A percentile compares a stretch with the other conserved stretches of the same genome.
These are phyloP conservation scores for Bimuria novae-zelandiae DNA, from an alignment of 2,329 filamentous ascomycete genomes.

Conservation along the genomic window DNA sequence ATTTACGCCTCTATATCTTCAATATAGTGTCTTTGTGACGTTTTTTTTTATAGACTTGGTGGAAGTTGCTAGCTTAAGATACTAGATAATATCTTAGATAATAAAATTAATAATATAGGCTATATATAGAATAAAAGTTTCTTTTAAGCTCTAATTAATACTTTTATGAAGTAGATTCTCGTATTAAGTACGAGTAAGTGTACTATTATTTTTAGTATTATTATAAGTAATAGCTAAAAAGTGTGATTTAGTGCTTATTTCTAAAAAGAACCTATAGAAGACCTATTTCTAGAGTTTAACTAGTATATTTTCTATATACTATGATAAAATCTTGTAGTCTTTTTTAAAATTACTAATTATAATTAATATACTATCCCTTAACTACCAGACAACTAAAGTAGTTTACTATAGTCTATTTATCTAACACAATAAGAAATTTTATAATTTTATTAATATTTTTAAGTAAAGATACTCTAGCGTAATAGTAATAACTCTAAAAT, in stretches of 20 bases:
- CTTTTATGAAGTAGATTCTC: neutral
- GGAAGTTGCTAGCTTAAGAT: constrained; percentile 6
- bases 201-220: constrained; percentile 7
- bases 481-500: constrained; percentile 3
- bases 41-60: neutral
- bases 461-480: neutral
- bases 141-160: neutral
- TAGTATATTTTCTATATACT: constrained; percentile 2
- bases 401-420: constrained; percentile 8
- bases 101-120: constrained; percentile 12
- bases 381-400: constrained; percentile 10
- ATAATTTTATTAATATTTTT: constrained; percentile 5
- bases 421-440: constrained; percentile 9
- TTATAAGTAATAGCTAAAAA: constrained; percentile 9
- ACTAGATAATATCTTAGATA: constrained; percentile 5
- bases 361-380: constrained; percentile 15
- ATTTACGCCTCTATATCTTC: neutral
- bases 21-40: neutral
- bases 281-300: neutral
- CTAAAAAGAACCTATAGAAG: constrained; percentile 3
- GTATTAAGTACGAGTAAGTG: neutral
- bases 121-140: constrained; percentile 7
- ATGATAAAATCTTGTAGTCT: constrained; percentile 12
- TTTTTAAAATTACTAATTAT: constrained; percentile 4
- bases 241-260: constrained; percentile 1